A percentile compares a stretch with the other conserved stretches of the same genome.
phyloP scores from a whole-genome alignment of 495 filamentous ascomycete species.

The Collariella sp. region DNA sequence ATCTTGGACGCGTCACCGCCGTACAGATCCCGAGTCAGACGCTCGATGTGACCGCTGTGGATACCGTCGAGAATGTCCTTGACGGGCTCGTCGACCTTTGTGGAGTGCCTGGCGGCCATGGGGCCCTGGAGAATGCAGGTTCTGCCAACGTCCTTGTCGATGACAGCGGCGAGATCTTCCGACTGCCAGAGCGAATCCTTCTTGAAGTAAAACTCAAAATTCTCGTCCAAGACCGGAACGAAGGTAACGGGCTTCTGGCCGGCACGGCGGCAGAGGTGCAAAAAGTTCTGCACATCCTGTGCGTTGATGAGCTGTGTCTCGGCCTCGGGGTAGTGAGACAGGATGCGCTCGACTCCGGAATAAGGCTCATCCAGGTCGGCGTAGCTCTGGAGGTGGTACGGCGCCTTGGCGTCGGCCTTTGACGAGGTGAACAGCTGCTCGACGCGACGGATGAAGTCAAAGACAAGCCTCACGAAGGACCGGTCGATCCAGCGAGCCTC shows the following conservation, averaged over 20 bases:
- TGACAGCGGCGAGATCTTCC: slow-evolving; percentile 90
- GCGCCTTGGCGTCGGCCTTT: slow-evolving; percentile 46
- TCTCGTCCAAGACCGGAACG: slow-evolving; percentile 85
- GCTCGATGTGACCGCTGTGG: slow-evolving; percentile 75
- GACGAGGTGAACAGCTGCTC: slow-evolving; percentile 89
- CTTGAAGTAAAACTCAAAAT: slow-evolving; percentile 98
- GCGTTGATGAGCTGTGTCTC: slow-evolving; percentile 91
- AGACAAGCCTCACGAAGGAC: slow-evolving; percentile 71
- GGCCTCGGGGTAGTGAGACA: slow-evolving; percentile 75
- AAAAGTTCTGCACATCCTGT: slow-evolving; percentile 93
- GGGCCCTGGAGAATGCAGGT: slow-evolving; percentile 95
- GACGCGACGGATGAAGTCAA: slow-evolving; percentile 89
- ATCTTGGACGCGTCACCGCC: slow-evolving; percentile 60
- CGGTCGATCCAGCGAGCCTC: slow-evolving; percentile 90
- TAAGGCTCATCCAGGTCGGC: slow-evolving; percentile 79
- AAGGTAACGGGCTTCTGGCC: slow-evolving; percentile 96
- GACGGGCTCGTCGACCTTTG: slow-evolving; percentile 79
- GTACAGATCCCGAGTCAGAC: slow-evolving; percentile 74
- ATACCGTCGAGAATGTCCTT: slow-evolving; percentile 87
- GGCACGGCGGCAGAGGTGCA: slow-evolving; percentile 83
- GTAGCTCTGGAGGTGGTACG: slow-evolving; percentile 67
- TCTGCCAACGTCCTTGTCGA: slow-evolving; percentile 87
- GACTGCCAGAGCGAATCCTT: slow-evolving; percentile 99
- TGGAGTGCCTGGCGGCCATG: slow-evolving; percentile 86
- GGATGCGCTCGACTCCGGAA: slow-evolving; percentile 62